Conservation (phyloP, 768 basidiomycete species). For the Macrolepiota albuminosa region DNA sequence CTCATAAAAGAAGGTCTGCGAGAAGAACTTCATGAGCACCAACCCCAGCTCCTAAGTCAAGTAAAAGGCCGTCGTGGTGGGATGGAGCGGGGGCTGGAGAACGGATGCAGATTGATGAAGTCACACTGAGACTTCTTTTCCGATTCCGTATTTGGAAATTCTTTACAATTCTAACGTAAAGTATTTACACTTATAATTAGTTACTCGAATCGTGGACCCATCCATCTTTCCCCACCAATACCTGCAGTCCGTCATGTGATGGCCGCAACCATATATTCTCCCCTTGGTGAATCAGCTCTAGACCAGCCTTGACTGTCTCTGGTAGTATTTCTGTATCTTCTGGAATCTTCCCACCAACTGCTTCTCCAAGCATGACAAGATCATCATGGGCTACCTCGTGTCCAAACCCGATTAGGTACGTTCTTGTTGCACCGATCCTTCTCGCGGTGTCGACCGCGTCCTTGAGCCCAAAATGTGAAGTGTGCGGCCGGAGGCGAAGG, state of each 20-base stretch:
- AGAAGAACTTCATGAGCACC: slow-evolving; percentile 52
- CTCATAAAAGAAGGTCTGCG: slow-evolving; percentile 54
- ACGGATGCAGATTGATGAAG: slow-evolving; percentile 9
- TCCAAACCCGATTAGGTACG: slow-evolving; percentile 71
- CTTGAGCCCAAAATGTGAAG: slow-evolving; percentile 77
- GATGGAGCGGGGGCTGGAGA: slow-evolving; percentile 4
- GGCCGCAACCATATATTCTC: slow-evolving; percentile 59
- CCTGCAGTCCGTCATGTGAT: slow-evolving; percentile 68
- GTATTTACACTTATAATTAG: background rate
- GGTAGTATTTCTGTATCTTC: slow-evolving; percentile 27
- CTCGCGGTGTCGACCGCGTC: slow-evolving; percentile 55
- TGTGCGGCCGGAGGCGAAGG: slow-evolving; percentile 57
- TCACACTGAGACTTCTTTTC: slow-evolving; percentile 12
- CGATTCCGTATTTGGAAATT: slow-evolving; percentile 1
- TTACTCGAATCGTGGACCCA: slow-evolving; percentile 52
- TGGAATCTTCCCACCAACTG: slow-evolving; percentile 32
- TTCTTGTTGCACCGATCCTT: slow-evolving; percentile 52
- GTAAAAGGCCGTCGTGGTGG: slow-evolving; percentile 9
- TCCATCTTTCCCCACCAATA: slow-evolving; percentile 39
- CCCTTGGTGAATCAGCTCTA: slow-evolving; percentile 45
- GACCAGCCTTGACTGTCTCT: slow-evolving; percentile 34
- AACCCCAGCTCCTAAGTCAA: slow-evolving; percentile 20
- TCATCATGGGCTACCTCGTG: slow-evolving; percentile 80
- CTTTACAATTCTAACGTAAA: background rate
- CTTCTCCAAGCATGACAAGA: slow-evolving; percentile 60